Conservation (phyloP, 805 yeast genomes). For the Suhomyces prunicola region DNA sequence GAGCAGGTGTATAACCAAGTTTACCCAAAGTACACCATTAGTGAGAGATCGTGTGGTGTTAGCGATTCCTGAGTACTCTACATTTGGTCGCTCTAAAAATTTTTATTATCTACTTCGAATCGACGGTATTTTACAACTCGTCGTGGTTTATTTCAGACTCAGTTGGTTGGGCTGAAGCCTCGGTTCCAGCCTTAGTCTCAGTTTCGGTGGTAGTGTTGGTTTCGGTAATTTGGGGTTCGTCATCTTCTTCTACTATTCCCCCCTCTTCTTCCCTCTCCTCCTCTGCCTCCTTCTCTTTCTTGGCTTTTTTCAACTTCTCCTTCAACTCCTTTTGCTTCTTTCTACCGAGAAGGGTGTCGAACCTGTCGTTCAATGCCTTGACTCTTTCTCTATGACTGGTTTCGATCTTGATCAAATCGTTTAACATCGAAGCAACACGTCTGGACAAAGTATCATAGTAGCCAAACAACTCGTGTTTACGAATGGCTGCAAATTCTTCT, state of each 20-base stretch:
- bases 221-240: neutral
- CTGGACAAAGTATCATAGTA: constrained; percentile 23
- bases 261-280: constrained; percentile 4
- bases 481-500: constrained; percentile 18
- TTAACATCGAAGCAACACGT: constrained; percentile 26
- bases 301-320: constrained; percentile 28
- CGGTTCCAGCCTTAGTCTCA: neutral
- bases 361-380: constrained; percentile 23
- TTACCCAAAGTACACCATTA: too few relatives aligned
- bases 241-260: constrained; percentile 2
- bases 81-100: neutral
- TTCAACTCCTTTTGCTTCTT: constrained; percentile 31
- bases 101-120: neutral
- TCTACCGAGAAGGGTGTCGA: constrained; percentile 28
- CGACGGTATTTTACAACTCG: constrained; percentile 11
- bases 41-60: too few relatives aligned
- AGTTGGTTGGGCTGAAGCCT: constrained; percentile 5
- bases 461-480: constrained; percentile 25
- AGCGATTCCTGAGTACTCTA: too few relatives aligned
- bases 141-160: constrained; percentile 17
- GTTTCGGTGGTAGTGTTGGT: neutral
- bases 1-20: neutral
- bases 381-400: constrained; percentile 28
- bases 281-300: constrained; percentile 18
- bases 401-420: constrained; percentile 29